Base-by-base conservation (phyloP, 345 rosid species). In the Balakata baccata region DNA sequence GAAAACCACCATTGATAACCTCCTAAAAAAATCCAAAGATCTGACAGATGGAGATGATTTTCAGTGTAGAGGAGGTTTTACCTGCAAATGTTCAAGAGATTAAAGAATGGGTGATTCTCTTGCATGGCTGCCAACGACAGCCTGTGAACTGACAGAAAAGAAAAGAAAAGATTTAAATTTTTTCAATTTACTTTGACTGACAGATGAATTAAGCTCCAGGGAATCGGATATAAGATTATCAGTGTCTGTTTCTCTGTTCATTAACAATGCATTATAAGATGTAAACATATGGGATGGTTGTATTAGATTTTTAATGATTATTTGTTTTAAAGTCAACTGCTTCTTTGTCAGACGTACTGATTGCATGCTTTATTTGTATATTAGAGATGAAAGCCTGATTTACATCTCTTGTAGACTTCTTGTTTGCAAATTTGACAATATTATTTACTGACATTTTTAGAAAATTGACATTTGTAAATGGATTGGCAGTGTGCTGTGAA, bases 401-500 rank as follows among this genome's bases (percentile, higher is more conserved):
- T 52, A 34, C 64, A 41, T n/a, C 38, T 38, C 38, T 0, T 38
- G 50, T 20, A 69, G 59, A 29, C 34, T 29, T 29, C 1, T 50
- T 8, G 45, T 16, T 4, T 23, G 25, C 43, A 20, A 52, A 46
- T 20, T 23, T 60, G 67, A 71, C 0, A 10, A 59, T 49, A 39
- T 17, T 16, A 10, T 38, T 20, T 59, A 17, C 25, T 50, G 70
- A 37, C 47, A 4, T 56, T 11, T 50, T 49, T 4, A 17, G 47
- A 63, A 60, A 29, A 18, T 75, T 70, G 57, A 38, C 64, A 45
- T 53, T 6, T 50, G 18, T 34, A 16, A n/a, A 16, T 62, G 69
- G 54, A 64, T 66, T 56, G 22, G 82, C 87, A 92, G 98, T 90
- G 97, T 85, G 98, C 90, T 56, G 87, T 75, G 29, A 92, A 88